A percentile compares a stretch with the other conserved stretches of the same genome.
Evolutionary conservation across 129 eudicot species (phyloP).

Genomic region (Helianthus tuberosus): DNA sequence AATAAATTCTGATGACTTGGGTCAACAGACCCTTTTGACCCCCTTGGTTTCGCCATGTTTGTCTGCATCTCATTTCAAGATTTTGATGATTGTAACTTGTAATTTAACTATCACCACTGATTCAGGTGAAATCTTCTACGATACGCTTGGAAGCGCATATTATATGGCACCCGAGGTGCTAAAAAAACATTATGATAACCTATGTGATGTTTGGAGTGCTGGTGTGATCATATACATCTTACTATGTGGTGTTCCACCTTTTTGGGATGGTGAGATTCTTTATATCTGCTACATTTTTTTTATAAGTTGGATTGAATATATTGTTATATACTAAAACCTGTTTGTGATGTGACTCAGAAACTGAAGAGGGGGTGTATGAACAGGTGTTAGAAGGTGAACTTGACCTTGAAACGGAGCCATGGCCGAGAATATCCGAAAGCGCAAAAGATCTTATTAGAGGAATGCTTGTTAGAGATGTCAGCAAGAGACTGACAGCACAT

Average conservation of each 20-base stretch:
- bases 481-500: slow-evolving; percentile 7
- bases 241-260: slow-evolving; percentile 12
- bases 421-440: slow-evolving; percentile 15
- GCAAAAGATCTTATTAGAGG: slow-evolving; percentile 7
- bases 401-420: slow-evolving; percentile 13
- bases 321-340: not conserved
- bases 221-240: slow-evolving; percentile 19
- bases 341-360: slow-evolving; percentile 8
- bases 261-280: slow-evolving; percentile 9
- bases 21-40: no score
- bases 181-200: not conserved
- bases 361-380: slow-evolving; percentile 16
- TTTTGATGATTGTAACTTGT: no score
- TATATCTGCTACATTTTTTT: not conserved
- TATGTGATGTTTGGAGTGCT: slow-evolving; percentile 13
- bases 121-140: slow-evolving; percentile 10
- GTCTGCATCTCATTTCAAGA: no score
- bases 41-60: no score
- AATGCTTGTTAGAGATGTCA: slow-evolving; percentile 7
- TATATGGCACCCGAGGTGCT: slow-evolving; percentile 19
- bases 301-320: not conserved
- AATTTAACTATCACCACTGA: not conserved
- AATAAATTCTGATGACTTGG: no score
- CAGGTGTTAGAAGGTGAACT: not conserved
- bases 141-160: slow-evolving; percentile 13